phyloP scores from a whole-genome alignment of 2,329 filamentous ascomycete species.

The Raffaelea deltoideospora region DNA sequence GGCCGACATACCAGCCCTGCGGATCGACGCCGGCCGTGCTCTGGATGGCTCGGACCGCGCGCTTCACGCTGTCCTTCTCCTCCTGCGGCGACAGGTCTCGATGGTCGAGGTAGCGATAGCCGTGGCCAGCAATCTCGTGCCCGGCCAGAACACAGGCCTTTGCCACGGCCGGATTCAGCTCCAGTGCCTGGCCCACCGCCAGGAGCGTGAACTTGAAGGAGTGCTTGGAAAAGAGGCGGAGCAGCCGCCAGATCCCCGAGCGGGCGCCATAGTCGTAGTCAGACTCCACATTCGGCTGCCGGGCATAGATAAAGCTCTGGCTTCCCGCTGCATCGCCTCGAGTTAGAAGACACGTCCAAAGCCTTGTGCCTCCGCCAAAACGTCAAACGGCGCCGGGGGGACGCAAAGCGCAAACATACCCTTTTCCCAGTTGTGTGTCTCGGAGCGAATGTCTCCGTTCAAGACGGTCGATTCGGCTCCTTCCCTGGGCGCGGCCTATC shows the following conservation, averaged over 20 bases:
- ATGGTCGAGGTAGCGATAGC: slow-evolving; percentile 5
- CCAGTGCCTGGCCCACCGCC: slow-evolving; percentile 6
- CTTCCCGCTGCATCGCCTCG: neutral
- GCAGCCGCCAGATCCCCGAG: slow-evolving; percentile 8
- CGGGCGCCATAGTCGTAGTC: slow-evolving; percentile 11
- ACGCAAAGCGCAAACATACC: no score
- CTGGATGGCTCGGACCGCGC: slow-evolving; percentile 6
- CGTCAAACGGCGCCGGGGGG: no score
- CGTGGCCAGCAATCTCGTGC: slow-evolving; percentile 10
- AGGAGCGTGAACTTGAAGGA: slow-evolving; percentile 5
- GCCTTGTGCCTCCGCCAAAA: no score
- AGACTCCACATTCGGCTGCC: slow-evolving; percentile 6
- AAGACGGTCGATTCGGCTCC: slow-evolving; percentile 17
- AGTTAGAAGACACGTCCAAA: no score
- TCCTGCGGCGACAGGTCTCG: slow-evolving; percentile 3
- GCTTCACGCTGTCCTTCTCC: slow-evolving; percentile 6
- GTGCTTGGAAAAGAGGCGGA: slow-evolving; percentile 6
- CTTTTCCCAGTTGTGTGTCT: slow-evolving; percentile 8
- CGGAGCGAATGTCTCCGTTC: slow-evolving; percentile 16
- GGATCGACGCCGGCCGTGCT: slow-evolving; percentile 6
- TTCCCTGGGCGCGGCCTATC: no score
- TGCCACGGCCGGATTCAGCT: slow-evolving; percentile 7
- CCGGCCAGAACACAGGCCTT: slow-evolving; percentile 6
- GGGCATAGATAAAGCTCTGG: slow-evolving; percentile 7
- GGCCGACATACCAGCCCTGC: slow-evolving; percentile 10